Evolutionary conservation across 805 yeast species (phyloP), one percentile per base, ranked within the genome.

Genomic region (Saccharomycopsis guyanensis): DNA sequence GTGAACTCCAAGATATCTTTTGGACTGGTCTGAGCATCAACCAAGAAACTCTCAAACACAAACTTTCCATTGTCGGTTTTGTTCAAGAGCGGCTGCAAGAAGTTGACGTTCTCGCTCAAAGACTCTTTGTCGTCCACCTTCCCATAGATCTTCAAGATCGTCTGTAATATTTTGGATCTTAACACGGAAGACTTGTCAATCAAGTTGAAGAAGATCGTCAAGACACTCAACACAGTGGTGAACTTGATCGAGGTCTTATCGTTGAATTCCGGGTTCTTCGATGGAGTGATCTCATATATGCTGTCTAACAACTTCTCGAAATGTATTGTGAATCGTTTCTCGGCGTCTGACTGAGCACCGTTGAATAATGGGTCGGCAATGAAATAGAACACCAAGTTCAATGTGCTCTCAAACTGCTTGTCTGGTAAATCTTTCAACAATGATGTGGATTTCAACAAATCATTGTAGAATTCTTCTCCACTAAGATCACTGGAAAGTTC

Each of bases 371-470:
- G 41, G 12, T 50, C 46, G 18, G 41, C 15, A 7, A 51, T 24
- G 5, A 51, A 45, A 24, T 49, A 51, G 27, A 51, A 45, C 19
- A 51, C 45, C 40, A 49, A 42, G 42, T 51, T 51, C 42, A 51
- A 39, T 12, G 46, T 41, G n/a, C 38, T 23, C 27, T 51, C 52
- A 6, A 51, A 42, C 3, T 49, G 42, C 31, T 43, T 48, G 29
- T 51, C 48, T 25, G 42, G 45, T 5, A 42, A 39, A 8, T 4
- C 36, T 18, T 42, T 45, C 35, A 51, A 48, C 16, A 22, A 20
- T 23, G 20, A 13, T 15, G 40, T 46, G 3, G 49, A 44, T 13
- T 44, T 40, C 40, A 50, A 18, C 32, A 50, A 27, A 5, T 22
- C 24, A 7, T 25, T 40, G 41, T 50, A 50, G 37, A 50, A 47